Evolutionary conservation across 768 basidiomycete genomes (phyloP).

Genomic region (Pleurotus djamor): DNA sequence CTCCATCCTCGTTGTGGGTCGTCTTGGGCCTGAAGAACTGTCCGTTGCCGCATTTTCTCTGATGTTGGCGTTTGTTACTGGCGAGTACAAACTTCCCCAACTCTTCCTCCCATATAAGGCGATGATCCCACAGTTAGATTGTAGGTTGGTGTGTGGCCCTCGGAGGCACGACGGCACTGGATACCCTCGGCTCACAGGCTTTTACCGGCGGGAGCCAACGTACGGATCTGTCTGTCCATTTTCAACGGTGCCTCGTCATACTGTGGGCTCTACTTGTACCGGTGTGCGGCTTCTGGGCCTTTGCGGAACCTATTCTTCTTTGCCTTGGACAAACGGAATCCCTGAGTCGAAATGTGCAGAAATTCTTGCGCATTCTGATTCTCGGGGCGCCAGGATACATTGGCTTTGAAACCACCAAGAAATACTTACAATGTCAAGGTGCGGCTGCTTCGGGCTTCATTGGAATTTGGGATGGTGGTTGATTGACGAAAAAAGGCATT

Average conservation of each 20-base stretch:
- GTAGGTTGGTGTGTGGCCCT: conserved; percentile 77
- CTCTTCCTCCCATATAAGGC: conserved; percentile 16
- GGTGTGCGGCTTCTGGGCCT: conserved; percentile 60
- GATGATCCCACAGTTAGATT: conserved; percentile 46
- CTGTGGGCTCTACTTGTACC: conserved; percentile 67
- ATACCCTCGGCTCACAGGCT: conserved; percentile 76
- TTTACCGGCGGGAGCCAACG: conserved; percentile 61
- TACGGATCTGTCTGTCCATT: conserved; percentile 69
- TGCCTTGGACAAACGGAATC: conserved; percentile 57
- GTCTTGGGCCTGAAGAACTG: conserved; percentile 66
- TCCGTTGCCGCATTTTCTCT: conserved; percentile 71
- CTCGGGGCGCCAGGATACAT: conserved; percentile 72
- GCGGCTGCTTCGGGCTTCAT: not conserved
- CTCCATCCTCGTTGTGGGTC: conserved; percentile 61
- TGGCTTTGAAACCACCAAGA: conserved; percentile 75
- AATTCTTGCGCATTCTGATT: conserved; percentile 62
- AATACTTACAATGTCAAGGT: conserved; percentile 82
- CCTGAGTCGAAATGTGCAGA: conserved; percentile 60
- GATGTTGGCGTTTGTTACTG: conserved; percentile 80
- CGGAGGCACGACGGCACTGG: conserved; percentile 76
- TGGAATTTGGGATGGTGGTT: not conserved
- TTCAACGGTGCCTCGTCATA: conserved; percentile 67
- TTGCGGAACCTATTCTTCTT: conserved; percentile 59
- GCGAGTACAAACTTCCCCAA: conserved; percentile 44
- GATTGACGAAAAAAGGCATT: conserved; percentile 46